Evolutionary conservation across 805 yeast genomes (phyloP), one percentile per base, ranked within the genome.

Genomic region (Hanseniaspora thailandica): DNA sequence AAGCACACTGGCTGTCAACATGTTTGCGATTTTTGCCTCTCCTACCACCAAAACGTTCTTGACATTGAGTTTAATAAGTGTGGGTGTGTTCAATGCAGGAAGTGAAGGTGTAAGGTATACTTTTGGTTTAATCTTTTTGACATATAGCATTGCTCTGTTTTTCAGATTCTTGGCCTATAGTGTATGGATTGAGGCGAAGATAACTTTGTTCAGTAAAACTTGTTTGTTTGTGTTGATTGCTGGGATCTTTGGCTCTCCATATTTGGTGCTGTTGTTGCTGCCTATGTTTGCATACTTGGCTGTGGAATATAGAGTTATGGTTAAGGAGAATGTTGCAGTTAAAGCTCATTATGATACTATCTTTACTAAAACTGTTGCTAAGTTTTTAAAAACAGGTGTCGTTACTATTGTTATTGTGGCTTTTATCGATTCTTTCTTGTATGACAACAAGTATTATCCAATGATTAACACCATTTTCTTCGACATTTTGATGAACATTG

Each of bases 231-330:
- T 63, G 48, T 59, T 66, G 20, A 57, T 84, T n/a, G 94, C 88
- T 5, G 90, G 90, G 0, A 61, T 89, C 2, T 57, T 84, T 30
- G 97, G 97, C 1, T 90, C 97, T 97, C 97, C 97, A 1, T 90
- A 89, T 65, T 77, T 82, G 0, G 66, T 86, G 54, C 80, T 76
- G 0, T 65, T 87, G 54, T 80, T 80, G 1, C 58, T 76, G 1
- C 93, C 96, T 1, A 72, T 81, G 54, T 73, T 77, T 19, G 46
- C 69, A 1, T 78, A 70, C 62, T 67, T 61, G 56, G 55, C 63
- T 23, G 15, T 34, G 25, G 51, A 47, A 26, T 28, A 47, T n/a
- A 47, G 19, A n/a, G 7, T 3, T 5, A 9, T 47, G 36, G 15
- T 4, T 36, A 45, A 5, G 47, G 49, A 12, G 54, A 38, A 47